Percentiles rank a stretch among this genome's conserved stretches.
Evolutionary conservation across 495 filamentous ascomycete genomes (phyloP).

Genomic region (Parachaetomium inaequale): DNA sequence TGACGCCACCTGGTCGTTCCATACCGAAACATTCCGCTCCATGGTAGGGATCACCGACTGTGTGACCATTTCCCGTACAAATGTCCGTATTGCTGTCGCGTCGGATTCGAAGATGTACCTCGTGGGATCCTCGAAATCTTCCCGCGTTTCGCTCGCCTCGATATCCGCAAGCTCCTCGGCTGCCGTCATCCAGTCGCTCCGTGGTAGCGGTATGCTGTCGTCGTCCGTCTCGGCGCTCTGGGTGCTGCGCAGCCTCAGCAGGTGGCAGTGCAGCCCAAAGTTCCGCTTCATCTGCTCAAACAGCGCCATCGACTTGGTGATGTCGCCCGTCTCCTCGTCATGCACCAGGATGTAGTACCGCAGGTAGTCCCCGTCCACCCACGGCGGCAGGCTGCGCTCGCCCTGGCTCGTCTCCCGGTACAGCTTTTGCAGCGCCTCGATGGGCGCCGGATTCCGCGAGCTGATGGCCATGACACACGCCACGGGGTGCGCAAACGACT

Average conservation of each 20-base stretch:
- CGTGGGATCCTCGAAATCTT: conserved; percentile 66
- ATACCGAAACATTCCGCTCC: conserved; percentile 83
- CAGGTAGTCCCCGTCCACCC: conserved; percentile 84
- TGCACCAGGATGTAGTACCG: conserved; percentile 97
- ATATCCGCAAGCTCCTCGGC: conserved; percentile 76
- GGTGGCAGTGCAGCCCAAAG: conserved; percentile 91
- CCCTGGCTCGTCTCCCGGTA: conserved; percentile 74
- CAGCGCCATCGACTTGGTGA: conserved; percentile 76
- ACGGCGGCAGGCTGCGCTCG: conserved; percentile 63
- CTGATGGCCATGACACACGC: conserved; percentile 96
- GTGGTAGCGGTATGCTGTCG: conserved; percentile 76
- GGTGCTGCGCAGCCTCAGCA: conserved; percentile 77
- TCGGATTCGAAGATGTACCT: conserved; percentile 90
- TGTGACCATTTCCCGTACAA: conserved; percentile 87
- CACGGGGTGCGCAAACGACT: conserved; percentile 92
- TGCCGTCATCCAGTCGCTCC: conserved; percentile 84
- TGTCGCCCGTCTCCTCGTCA: conserved; percentile 91
- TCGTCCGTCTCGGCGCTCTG: conserved; percentile 89
- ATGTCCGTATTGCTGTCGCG: conserved; percentile 75
- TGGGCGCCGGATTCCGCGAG: conserved; percentile 72
- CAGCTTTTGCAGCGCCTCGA: conserved; percentile 76
- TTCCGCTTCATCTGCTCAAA: conserved; percentile 98
- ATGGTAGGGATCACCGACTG: conserved; percentile 92
- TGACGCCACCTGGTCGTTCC: conserved; percentile 98
- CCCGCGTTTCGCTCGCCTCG: conserved; percentile 51